A percentile compares a stretch with the other conserved stretches of the same genome.
These are phyloP conservation scores for Chiua sp. DNA, from an alignment of 1,284 basidiomycete genomes.

Conservation along the genomic window DNA sequence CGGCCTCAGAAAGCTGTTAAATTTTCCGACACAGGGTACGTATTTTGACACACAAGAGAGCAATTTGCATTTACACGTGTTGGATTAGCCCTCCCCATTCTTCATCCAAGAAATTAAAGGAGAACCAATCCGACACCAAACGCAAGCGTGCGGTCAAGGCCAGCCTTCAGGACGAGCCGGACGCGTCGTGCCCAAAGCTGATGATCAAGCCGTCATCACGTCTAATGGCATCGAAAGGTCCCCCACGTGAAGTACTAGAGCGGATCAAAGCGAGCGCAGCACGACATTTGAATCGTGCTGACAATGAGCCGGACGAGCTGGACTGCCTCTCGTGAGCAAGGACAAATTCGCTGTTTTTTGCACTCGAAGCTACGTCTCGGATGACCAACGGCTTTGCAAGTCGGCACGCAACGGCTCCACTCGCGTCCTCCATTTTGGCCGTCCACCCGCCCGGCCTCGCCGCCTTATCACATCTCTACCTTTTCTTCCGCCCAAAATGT, in stretches of 20 bases:
- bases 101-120: conserved; percentile 32
- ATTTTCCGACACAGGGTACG: conserved; percentile 19
- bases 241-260: conserved; percentile 35
- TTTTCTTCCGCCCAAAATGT: neutral
- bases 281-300: conserved; percentile 17
- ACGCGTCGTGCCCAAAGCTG: neutral
- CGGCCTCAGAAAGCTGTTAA: conserved; percentile 28
- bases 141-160: conserved; percentile 1
- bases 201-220: conserved; percentile 4
- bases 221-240: conserved; percentile 26
- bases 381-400: neutral
- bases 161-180: neutral
- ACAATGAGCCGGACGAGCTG: conserved; percentile 38
- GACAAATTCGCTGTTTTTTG: too few species aligned
- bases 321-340: conserved; percentile 36
- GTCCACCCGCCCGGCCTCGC: neutral
- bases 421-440: neutral
- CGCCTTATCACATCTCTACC: neutral
- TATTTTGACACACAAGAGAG: neutral
- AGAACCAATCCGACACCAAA: conserved; percentile 20
- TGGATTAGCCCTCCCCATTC: conserved; percentile 13
- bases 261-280: conserved; percentile 34
- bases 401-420: neutral
- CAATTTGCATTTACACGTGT: neutral
- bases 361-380: neutral